Evolutionary conservation across 208 protist genomes (phyloP).

Genomic region (Trichomonas gallinae): DNA sequence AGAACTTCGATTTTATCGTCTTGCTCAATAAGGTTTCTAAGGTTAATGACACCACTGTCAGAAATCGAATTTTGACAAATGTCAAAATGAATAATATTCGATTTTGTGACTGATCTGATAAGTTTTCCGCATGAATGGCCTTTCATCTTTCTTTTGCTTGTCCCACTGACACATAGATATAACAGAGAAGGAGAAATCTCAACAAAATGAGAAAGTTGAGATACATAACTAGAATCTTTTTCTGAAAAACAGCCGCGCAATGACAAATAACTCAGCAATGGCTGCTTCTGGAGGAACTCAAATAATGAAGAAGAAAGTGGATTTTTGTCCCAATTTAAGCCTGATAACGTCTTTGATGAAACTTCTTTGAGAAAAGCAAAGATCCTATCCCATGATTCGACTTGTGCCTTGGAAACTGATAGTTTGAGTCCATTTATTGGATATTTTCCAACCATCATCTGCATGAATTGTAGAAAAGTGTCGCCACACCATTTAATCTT

Average conservation of each 20-base stretch:
- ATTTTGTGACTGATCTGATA: neutral
- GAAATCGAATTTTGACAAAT: neutral
- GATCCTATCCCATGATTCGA: neutral
- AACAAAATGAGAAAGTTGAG: neutral
- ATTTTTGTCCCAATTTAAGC: neutral
- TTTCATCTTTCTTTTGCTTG: neutral
- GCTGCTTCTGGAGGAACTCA: neutral
- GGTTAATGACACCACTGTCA: neutral
- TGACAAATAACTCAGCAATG: neutral
- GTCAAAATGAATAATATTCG: neutral
- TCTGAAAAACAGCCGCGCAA: neutral
- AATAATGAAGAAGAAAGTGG: neutral
- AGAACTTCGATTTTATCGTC: neutral
- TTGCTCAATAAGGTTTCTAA: neutral
- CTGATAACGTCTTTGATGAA: neutral
- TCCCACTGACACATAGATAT: neutral
- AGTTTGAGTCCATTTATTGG: neutral
- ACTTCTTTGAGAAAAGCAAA: neutral
- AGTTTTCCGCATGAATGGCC: neutral
- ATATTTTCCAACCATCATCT: neutral
- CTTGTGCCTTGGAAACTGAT: neutral
- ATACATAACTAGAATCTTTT: neutral
- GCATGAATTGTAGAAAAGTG: neutral
- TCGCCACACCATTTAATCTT: neutral
- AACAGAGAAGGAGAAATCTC: neutral